Evolutionary conservation across 306 rosid genomes (phyloP), one percentile per base, ranked within the genome.

Genomic region (Hippophae tibetana): DNA sequence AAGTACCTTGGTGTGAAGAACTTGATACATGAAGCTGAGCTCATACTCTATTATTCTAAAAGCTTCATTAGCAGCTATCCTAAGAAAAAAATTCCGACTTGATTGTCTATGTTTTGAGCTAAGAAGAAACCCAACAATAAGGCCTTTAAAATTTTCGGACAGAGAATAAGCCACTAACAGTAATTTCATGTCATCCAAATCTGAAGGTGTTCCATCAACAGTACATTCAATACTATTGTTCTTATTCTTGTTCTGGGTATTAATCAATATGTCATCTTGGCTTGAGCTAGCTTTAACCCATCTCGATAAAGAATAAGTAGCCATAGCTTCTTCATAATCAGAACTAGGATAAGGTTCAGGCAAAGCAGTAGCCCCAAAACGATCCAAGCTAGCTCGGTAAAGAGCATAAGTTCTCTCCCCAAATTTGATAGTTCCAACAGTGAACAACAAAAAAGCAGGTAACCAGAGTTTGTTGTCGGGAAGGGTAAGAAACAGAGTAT

Each of bases 51-150:
- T 27, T 0, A 60, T 8, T 27, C 52, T 46, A 5, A 60, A 60
- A 18, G 64, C 64, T 6, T 6, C 42, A 26, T 7, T 7, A 56
- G 38, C 25, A 2, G 10, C 5, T 1, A 55, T 25, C 10, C 2
- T 5, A 2, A 5, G 13, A 26, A 64, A 53, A 3, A 11, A 25
- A 4, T 9, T 18, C 10, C 53, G 14, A 60, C 60, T 52, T 9
- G 2, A 6, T 6, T 54, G 8, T 26, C 60, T 8, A 8, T 25
- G 27, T 13, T 44, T 43, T 2, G 52, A 43, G 26, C 60, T 64
- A 10, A 62, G 9, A 13, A 44, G 47, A 5, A 54, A 49, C 13
- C 58, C 69, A 5, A 44, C 69, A 54, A 54, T 54, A 11, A 64
- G 61, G 0, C 69, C 69, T 51, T 64, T 64, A 51, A 54, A 64